Evolutionary conservation across 331 rosid species (phyloP).

Genomic region (Phaseolus coccineus): DNA sequence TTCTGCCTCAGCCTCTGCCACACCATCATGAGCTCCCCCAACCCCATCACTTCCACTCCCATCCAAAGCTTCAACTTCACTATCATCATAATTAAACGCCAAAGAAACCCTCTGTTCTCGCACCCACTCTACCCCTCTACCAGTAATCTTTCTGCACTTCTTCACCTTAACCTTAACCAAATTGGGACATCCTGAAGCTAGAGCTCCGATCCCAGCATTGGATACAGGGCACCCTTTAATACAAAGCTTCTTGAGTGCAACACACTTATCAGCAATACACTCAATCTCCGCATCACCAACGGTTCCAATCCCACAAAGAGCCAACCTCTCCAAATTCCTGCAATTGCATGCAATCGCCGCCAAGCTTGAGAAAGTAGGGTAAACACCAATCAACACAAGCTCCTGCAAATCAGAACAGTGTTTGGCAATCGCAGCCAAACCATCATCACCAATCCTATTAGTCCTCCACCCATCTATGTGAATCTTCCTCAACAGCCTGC

Average conservation of each 20-base stretch:
- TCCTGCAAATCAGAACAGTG: constrained; percentile 71
- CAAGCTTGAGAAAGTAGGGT: constrained; percentile 65
- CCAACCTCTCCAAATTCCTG: constrained; percentile 72
- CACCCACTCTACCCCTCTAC: constrained; percentile 66
- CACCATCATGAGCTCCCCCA: constrained; percentile 53
- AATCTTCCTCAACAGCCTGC: constrained; percentile 76
- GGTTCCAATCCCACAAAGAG: constrained; percentile 77
- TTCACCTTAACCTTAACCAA: constrained; percentile 84
- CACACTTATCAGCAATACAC: constrained; percentile 73
- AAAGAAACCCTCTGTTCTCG: constrained; percentile 65
- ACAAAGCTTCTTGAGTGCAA: constrained; percentile 76
- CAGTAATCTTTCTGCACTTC: constrained; percentile 75
- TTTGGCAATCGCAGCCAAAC: constrained; percentile 68
- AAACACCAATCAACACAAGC: constrained; percentile 79
- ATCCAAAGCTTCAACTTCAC: constrained; percentile 58
- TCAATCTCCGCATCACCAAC: constrained; percentile 80
- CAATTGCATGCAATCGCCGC: constrained; percentile 70
- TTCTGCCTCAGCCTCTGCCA: constrained; percentile 37
- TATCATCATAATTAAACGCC: constrained; percentile 68
- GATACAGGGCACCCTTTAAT: constrained; percentile 86
- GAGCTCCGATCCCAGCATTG: constrained; percentile 67
- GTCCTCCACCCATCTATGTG: constrained; percentile 93
- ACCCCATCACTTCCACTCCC: constrained; percentile 52
- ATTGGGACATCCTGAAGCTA: constrained; percentile 83
- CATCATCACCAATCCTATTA: constrained; percentile 77